phyloP scores from a whole-genome alignment of 2,329 filamentous ascomycete genomes.

The Fusarium mangiferae region DNA sequence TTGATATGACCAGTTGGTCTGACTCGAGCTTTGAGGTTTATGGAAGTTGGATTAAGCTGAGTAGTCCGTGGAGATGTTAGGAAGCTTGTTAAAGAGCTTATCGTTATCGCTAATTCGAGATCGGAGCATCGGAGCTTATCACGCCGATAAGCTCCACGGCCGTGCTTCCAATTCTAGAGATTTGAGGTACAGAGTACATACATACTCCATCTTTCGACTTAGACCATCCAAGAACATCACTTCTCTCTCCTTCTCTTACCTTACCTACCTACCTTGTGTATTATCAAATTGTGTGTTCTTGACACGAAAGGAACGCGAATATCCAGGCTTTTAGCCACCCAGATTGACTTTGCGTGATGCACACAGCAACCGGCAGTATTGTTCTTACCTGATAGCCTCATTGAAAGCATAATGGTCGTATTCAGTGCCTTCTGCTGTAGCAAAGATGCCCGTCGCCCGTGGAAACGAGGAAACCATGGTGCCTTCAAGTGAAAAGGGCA shows the following conservation, averaged over 20 bases:
- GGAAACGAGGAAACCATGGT: background rate
- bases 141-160: conserved; percentile 9
- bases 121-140: conserved; percentile 30
- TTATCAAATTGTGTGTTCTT: background rate
- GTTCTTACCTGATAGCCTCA: background rate
- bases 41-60: background rate
- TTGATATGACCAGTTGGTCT: background rate
- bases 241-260: background rate
- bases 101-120: conserved; percentile 27
- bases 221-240: background rate
- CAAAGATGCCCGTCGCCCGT: background rate
- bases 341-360: no score
- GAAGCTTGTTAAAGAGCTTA: conserved; percentile 27
- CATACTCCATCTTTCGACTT: background rate
- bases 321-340: rapidly evolving
- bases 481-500: background rate
- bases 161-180: background rate
- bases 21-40: background rate
- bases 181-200: background rate
- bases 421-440: background rate
- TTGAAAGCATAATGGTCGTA: background rate
- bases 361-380: background rate
- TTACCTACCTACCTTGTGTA: no score
- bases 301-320: no score
- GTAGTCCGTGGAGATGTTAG: background rate